Conservation (phyloP, 2,329 filamentous ascomycete genomes). For the Lecanoromycetidae sp. region DNA sequence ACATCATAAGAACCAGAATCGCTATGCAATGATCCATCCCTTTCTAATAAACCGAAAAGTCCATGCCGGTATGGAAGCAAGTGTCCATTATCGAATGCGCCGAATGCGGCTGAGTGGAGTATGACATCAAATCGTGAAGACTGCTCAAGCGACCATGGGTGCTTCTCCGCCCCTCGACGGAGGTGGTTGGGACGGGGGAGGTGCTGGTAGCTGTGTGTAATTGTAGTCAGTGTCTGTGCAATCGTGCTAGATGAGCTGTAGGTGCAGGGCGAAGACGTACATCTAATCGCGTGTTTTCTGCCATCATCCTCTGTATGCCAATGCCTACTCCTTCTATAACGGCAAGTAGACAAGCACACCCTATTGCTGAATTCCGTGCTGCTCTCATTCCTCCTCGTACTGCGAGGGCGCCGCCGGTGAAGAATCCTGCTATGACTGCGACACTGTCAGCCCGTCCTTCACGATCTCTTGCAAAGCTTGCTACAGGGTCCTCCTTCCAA, state of each 20-base stretch:
- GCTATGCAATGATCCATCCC: conserved; percentile 4
- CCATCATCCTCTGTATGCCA: conserved; percentile 88
- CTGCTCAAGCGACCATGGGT: conserved; percentile 20
- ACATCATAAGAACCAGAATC: too few species aligned
- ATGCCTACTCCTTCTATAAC: conserved; percentile 98
- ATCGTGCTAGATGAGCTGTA: background rate
- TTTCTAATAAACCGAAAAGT: conserved; percentile 2
- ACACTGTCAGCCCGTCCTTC: background rate
- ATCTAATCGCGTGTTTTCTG: conserved; percentile 75
- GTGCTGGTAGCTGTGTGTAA: conserved; percentile 14
- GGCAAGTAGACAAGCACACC: conserved; percentile 82
- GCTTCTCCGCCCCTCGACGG: conserved; percentile 16
- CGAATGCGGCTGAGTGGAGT: conserved; percentile 14
- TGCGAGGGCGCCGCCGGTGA: conserved; percentile 84
- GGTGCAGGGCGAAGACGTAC: conserved; percentile 31
- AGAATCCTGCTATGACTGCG: conserved; percentile 78
- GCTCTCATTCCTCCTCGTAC: conserved; percentile 86
- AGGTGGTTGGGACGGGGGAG: conserved; percentile 21
- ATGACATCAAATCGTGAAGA: background rate
- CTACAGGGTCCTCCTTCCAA: too few species aligned
- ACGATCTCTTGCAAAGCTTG: too few species aligned
- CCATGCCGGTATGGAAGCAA: too few species aligned
- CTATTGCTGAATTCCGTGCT: conserved; percentile 89
- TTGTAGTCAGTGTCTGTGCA: background rate
- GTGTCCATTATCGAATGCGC: too few species aligned